phyloP scores from a whole-genome alignment of 2,329 filamentous ascomycete species.

The Xylariales sp. region DNA sequence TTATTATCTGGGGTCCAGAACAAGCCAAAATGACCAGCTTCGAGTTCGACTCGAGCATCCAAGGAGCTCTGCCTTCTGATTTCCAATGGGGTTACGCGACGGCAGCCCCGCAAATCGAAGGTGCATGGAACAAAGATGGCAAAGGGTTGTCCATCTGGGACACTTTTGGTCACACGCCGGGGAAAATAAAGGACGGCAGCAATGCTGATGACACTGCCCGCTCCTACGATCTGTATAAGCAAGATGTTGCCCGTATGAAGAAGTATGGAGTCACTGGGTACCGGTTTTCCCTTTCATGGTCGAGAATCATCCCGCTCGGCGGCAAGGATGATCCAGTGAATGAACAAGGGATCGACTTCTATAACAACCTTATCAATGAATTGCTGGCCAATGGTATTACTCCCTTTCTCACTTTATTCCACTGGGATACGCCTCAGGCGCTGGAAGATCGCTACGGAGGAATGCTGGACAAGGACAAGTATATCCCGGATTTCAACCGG shows the following conservation, averaged over 20 bases:
- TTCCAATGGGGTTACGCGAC: conserved; percentile 37
- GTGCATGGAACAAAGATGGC: conserved; percentile 35
- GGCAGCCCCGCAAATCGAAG: conserved; percentile 35
- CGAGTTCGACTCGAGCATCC: conserved; percentile 20
- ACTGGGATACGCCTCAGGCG: conserved; percentile 60
- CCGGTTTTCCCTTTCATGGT: conserved; percentile 62
- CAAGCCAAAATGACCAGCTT: conserved; percentile 11
- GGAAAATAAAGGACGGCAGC: conserved; percentile 33
- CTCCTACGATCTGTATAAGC: conserved; percentile 35
- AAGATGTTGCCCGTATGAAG: conserved; percentile 58
- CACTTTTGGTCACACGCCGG: conserved; percentile 30
- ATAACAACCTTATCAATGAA: conserved; percentile 56
- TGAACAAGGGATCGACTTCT: conserved; percentile 54
- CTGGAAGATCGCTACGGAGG: conserved; percentile 58
- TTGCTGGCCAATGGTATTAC: conserved; percentile 52
- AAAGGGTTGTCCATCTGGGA: conserved; percentile 38
- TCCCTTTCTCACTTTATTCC: conserved; percentile 59
- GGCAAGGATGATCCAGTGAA: conserved; percentile 60
- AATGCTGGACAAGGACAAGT: conserved; percentile 57
- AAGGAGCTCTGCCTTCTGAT: conserved; percentile 24
- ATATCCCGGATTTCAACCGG: conserved; percentile 54
- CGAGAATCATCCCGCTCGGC: conserved; percentile 59
- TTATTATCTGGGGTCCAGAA: no score
- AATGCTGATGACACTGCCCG: conserved; percentile 31
- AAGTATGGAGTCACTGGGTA: conserved; percentile 55